phyloP scores from a whole-genome alignment of 305 asterid species.

The Lippia alba region DNA sequence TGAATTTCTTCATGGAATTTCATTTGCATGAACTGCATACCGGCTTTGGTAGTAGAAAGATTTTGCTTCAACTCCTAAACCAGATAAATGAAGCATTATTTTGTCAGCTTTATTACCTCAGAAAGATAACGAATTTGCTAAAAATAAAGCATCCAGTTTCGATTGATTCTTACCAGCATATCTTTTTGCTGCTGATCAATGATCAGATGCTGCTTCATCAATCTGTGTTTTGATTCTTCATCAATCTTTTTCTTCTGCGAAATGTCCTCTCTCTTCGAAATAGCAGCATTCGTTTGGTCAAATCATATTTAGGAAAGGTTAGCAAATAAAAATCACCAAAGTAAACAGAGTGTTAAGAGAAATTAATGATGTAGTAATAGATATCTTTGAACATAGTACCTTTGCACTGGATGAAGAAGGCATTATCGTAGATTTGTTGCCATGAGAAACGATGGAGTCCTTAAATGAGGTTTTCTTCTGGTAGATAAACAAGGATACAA shows the following conservation, averaged over 20 bases:
- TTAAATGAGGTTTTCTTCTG: conserved; percentile 59
- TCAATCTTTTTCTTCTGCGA: conserved; percentile 47
- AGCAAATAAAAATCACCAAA: conserved; percentile 24
- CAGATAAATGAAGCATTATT: conserved; percentile 19
- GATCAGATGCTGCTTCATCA: conserved; percentile 54
- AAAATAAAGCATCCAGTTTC: conserved; percentile 21
- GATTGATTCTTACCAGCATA: conserved; percentile 51
- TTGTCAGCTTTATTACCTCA: conserved; percentile 22
- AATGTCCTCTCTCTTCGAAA: conserved; percentile 47
- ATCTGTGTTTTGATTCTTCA: conserved; percentile 52
- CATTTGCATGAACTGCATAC: conserved; percentile 90
- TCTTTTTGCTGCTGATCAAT: conserved; percentile 74
- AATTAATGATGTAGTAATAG: neutral
- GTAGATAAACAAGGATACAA: conserved; percentile 30
- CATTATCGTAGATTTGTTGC: conserved; percentile 46
- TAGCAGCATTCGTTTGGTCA: conserved; percentile 43
- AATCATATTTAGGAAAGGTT: conserved; percentile 37
- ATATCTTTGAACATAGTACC: conserved; percentile 35
- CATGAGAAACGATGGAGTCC: conserved; percentile 48
- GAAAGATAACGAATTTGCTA: conserved; percentile 7
- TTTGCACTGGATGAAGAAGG: conserved; percentile 44
- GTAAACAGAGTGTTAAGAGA: conserved; percentile 2
- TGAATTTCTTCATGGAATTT: conserved; percentile 80
- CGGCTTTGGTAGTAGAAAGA: conserved; percentile 75
- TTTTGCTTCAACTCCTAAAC: conserved; percentile 72